Percentiles rank a stretch among this genome's conserved stretches.
Evolutionary conservation across 805 yeast genomes (phyloP).

Genomic region (Lipomyces sp.): DNA sequence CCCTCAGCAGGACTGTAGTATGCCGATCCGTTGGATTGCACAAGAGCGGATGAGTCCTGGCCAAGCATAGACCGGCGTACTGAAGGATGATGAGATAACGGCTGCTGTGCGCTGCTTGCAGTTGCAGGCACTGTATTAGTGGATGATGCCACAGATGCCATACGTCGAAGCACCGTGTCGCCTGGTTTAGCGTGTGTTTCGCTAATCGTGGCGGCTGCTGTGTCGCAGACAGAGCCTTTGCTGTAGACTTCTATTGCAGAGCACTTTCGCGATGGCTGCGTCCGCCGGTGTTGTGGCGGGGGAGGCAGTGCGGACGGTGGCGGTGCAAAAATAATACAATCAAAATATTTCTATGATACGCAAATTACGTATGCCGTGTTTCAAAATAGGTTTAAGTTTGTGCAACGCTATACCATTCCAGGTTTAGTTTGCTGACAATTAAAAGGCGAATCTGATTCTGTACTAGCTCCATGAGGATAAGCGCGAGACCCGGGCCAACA

Average conservation of each 20-base stretch:
- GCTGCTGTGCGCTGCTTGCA: constrained; percentile 2
- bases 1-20: constrained; percentile 3
- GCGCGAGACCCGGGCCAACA: too few relatives aligned
- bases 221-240: not conserved
- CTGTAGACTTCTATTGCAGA: not conserved
- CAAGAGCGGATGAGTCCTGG: not conserved
- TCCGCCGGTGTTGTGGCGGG: constrained; percentile 7
- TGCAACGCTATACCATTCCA: too few relatives aligned
- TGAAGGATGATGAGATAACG: not conserved
- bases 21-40: constrained; percentile 2
- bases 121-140: constrained; percentile 1
- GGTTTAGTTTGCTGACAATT: too few relatives aligned
- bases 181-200: constrained; percentile 1
- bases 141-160: not conserved
- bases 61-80: constrained; percentile 6
- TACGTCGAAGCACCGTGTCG: not conserved
- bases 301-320: not conserved
- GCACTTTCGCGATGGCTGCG: constrained; percentile 2
- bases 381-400: too few relatives aligned
- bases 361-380: too few relatives aligned
- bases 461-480: too few relatives aligned
- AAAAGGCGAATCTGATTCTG: too few relatives aligned
- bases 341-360: too few relatives aligned
- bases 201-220: not conserved
- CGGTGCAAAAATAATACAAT: not conserved